These are phyloP conservation scores for Ustilago bromivora DNA, from an alignment of 1,284 basidiomycete genomes.

Conservation along the genomic window DNA sequence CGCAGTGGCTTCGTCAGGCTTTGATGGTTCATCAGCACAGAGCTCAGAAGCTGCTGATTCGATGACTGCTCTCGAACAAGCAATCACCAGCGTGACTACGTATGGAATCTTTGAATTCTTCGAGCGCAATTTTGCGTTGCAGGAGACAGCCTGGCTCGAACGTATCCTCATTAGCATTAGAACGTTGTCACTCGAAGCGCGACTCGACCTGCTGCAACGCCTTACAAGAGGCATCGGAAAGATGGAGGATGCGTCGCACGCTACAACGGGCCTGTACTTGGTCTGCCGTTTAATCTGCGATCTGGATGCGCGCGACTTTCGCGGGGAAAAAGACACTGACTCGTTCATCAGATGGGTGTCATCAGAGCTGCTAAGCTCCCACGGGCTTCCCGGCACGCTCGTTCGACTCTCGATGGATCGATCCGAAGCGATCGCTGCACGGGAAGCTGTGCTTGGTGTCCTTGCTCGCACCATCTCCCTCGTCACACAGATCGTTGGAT, in stretches of 20 bases:
- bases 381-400: conserved; percentile 8
- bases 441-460: conserved; percentile 15
- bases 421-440: not conserved
- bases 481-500: not conserved
- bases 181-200: not conserved
- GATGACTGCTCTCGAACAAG: not conserved
- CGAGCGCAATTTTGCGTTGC: not conserved
- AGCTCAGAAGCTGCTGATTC: conserved; percentile 3
- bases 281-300: conserved; percentile 17
- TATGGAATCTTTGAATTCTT: conserved; percentile 15
- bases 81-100: conserved; percentile 14
- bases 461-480: conserved; percentile 21
- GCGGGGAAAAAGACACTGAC: not conserved
- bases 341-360: conserved; percentile 1
- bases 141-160: not conserved
- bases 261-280: conserved; percentile 3
- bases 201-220: conserved; percentile 9
- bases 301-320: not conserved
- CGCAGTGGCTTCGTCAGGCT: not conserved
- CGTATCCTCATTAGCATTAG: conserved; percentile 1
- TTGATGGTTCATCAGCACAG: not conserved
- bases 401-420: not conserved
- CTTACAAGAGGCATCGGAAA: not conserved
- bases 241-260: not conserved
- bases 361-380: not conserved